These are phyloP conservation scores for Neospora caninum DNA, from an alignment of 169 alveolate species.

Conservation along the genomic window DNA sequence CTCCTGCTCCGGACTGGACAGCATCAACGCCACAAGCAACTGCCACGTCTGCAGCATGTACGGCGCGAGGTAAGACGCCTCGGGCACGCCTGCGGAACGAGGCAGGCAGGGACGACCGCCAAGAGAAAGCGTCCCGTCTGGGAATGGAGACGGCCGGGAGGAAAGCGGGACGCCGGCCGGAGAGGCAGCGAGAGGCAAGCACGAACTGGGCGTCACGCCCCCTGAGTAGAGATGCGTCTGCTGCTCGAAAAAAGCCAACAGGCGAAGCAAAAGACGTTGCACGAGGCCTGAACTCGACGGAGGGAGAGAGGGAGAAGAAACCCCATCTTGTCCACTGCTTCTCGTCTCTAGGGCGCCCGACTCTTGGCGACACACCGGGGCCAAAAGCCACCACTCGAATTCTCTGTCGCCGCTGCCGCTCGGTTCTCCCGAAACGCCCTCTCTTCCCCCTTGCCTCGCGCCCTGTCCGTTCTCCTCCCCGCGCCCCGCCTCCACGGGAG, in stretches of 20 bases:
- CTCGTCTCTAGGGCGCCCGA: not conserved
- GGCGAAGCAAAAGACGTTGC: constrained; percentile 40
- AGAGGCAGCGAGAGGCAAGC: not conserved
- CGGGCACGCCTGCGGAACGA: not conserved
- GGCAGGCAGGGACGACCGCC: not conserved
- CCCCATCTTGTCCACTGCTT: not conserved
- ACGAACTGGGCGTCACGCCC: not conserved
- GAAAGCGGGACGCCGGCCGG: not conserved
- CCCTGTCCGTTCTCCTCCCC: not conserved
- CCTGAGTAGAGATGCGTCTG: constrained; percentile 44
- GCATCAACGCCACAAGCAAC: constrained; percentile 54
- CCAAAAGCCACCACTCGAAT: not conserved
- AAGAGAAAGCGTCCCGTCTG: not conserved
- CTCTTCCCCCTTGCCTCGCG: too few relatives aligned
- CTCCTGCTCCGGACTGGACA: constrained; percentile 18
- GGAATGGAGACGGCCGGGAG: not conserved
- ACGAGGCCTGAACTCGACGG: constrained; percentile 9
- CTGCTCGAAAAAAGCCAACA: constrained; percentile 42
- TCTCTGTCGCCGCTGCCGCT: not conserved
- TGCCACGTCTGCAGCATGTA: constrained; percentile 64
- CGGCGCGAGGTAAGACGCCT: constrained; percentile 52
- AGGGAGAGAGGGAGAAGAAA: not conserved
- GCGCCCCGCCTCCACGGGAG: not conserved
- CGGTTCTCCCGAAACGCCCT: too few relatives aligned
- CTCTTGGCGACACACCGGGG: not conserved